Percentiles rank a stretch among this genome's conserved stretches.
Conservation (phyloP, 257 asterid genomes). For the Primulina tabacum region DNA sequence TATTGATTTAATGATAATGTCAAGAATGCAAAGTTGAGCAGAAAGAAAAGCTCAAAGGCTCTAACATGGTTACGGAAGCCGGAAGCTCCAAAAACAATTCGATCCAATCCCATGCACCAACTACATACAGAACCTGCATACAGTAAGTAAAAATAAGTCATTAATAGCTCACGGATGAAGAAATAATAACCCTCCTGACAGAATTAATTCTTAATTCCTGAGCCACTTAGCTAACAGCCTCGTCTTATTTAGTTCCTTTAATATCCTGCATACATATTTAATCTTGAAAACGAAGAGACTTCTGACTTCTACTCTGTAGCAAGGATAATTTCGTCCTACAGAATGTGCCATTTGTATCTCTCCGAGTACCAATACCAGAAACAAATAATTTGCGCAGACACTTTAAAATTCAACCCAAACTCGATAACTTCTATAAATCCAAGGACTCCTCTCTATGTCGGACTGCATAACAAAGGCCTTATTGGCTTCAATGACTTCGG, state of each 20-base stretch:
- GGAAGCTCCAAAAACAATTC: not conserved
- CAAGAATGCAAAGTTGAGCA: not conserved
- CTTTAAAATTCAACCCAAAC: constrained; percentile 1
- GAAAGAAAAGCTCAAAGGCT: not conserved
- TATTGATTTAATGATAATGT: not conserved
- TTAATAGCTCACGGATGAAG: not conserved
- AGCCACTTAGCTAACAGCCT: too few species aligned
- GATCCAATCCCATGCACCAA: not conserved
- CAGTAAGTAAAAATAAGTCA: not conserved
- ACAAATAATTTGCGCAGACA: not conserved
- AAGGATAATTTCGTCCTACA: not conserved
- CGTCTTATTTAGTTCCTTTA: not conserved
- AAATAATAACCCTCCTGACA: not conserved
- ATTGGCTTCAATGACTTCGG: not conserved
- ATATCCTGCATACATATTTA: not conserved
- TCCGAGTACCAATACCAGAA: not conserved
- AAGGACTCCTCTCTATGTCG: not conserved
- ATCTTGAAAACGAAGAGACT: too few species aligned
- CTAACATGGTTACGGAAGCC: not conserved
- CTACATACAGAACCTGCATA: not conserved
- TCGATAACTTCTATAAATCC: not conserved
- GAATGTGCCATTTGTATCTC: not conserved
- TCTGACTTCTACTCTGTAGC: not conserved
- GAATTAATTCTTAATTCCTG: not conserved
- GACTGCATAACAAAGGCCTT: constrained; percentile 2